Percentiles rank a stretch among this genome's conserved stretches.
Evolutionary conservation across 163 green algal species (phyloP).

Genomic region (Chloromonas sp.): DNA sequence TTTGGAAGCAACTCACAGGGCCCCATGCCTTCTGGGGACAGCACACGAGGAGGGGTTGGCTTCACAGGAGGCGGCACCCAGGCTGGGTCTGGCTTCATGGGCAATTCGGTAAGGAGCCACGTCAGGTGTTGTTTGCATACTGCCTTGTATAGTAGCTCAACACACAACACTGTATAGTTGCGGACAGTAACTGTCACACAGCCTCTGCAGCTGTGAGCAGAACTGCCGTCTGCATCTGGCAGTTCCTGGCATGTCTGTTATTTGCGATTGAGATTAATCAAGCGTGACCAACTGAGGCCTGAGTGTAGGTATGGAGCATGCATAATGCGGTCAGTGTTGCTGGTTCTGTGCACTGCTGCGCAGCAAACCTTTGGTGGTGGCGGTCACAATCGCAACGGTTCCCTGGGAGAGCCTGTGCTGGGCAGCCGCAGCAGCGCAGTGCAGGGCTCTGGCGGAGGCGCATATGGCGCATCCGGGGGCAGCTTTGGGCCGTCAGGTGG

Average conservation of each 20-base stretch:
- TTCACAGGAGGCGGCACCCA: background rate
- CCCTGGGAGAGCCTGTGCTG: background rate
- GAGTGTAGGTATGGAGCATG: too few relatives aligned
- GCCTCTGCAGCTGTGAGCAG: too few relatives aligned
- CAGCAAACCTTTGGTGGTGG: background rate
- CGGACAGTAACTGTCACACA: too few relatives aligned
- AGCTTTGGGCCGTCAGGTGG: slow-evolving; percentile 1
- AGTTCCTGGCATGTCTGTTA: too few relatives aligned
- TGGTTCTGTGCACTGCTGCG: background rate
- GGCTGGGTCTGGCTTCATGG: slow-evolving; percentile 3
- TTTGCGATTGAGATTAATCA: too few relatives aligned
- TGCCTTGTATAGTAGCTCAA: background rate
- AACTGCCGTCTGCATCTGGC: too few relatives aligned
- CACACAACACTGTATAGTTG: background rate
- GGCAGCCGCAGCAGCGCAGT: background rate
- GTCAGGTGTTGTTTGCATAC: too few relatives aligned
- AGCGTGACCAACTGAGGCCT: too few relatives aligned
- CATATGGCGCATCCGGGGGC: background rate
- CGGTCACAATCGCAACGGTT: background rate
- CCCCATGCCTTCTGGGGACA: background rate
- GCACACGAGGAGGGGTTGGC: slow-evolving; percentile 8
- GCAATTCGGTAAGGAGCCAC: slow-evolving; percentile 1
- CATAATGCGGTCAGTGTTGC: too few relatives aligned
- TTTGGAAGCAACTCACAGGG: slow-evolving; percentile 19
- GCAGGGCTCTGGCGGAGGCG: too few relatives aligned